Percentiles rank a stretch among this genome's conserved stretches.
These are phyloP conservation scores for Ambispora gerdemannii DNA, from an alignment of 192 early-diverging fungal species.

Conservation along the genomic window DNA sequence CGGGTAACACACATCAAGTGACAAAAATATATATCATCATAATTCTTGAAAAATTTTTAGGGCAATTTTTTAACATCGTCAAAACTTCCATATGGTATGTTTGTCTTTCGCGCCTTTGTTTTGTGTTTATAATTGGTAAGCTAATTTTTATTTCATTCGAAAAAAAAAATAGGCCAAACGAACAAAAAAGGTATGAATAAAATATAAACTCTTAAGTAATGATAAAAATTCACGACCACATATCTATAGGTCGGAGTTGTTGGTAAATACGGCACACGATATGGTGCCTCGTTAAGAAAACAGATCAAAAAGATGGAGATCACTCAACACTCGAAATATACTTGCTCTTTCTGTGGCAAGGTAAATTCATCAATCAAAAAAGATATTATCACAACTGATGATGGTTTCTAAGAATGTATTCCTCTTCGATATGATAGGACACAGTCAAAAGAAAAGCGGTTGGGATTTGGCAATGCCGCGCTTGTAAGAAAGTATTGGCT, in stretches of 20 bases:
- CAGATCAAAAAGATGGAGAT: constrained; percentile 78
- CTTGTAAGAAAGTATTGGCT: constrained; percentile 91
- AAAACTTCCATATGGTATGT: too few species aligned
- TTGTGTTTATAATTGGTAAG: too few species aligned
- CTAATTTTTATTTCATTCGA: too few species aligned
- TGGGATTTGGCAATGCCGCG: constrained; percentile 98
- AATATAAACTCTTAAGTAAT: background rate
- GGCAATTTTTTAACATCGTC: too few species aligned
- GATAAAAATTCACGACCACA: background rate
- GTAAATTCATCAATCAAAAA: constrained; percentile 46
- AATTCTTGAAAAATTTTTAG: too few species aligned
- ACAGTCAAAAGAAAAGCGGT: constrained; percentile 90
- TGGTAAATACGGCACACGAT: constrained; percentile 99
- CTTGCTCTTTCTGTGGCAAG: constrained; percentile 99
- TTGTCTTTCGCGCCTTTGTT: too few species aligned
- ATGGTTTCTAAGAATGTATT: constrained; percentile 2
- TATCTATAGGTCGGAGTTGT: constrained; percentile 88
- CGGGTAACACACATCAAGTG: too few species aligned
- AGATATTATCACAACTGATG: too few species aligned
- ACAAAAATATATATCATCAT: too few species aligned
- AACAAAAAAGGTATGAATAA: constrained; percentile 26
- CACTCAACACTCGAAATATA: constrained; percentile 99
- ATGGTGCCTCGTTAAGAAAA: constrained; percentile 99
- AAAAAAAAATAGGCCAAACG: constrained; percentile 31
- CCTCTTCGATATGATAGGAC: constrained; percentile 54